phyloP scores from a whole-genome alignment of 2,329 filamentous ascomycete genomes.

The Onygenales sp. region DNA sequence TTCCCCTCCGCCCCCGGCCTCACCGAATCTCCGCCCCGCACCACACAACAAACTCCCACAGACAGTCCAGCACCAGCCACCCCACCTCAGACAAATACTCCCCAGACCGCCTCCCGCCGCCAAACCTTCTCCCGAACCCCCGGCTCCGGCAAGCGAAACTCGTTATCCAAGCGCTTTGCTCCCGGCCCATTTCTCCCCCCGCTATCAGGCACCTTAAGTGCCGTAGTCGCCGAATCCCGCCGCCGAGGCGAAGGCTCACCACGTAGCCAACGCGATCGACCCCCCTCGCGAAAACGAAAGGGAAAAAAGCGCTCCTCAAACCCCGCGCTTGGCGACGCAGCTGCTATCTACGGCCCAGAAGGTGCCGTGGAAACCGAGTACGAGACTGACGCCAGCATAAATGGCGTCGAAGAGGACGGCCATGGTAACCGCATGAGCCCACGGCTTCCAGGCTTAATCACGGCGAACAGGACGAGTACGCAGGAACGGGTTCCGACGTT shows the following conservation, averaged over 20 bases:
- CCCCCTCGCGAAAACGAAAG: neutral
- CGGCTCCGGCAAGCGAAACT: constrained; percentile 34
- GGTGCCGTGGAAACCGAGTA: constrained; percentile 11
- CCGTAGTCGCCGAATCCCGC: constrained; percentile 55
- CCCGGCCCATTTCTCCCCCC: constrained; percentile 52
- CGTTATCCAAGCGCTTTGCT: constrained; percentile 43
- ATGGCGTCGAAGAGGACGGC: constrained; percentile 9
- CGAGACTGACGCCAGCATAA: constrained; percentile 12
- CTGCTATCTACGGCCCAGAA: constrained; percentile 14
- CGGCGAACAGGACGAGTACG: neutral
- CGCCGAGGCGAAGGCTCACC: constrained; percentile 45
- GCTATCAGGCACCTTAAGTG: constrained; percentile 50
- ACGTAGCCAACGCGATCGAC: constrained; percentile 5
- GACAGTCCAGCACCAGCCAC: constrained; percentile 9
- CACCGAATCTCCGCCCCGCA: constrained; percentile 14
- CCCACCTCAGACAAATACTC: constrained; percentile 11
- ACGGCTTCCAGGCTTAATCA: neutral
- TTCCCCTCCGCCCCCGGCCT: constrained; percentile 31
- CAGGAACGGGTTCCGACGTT: constrained; percentile 1
- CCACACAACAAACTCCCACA: constrained; percentile 10
- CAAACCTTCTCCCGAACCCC: constrained; percentile 26
- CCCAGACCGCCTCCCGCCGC: constrained; percentile 14
- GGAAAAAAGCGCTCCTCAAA: constrained; percentile 1
- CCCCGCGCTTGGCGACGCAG: constrained; percentile 18
- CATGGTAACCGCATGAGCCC: neutral